Percentiles rank a stretch among this genome's conserved stretches.
Evolutionary conservation across 1,284 basidiomycete species (phyloP).

Genomic region (Boletellus deceptivus): DNA sequence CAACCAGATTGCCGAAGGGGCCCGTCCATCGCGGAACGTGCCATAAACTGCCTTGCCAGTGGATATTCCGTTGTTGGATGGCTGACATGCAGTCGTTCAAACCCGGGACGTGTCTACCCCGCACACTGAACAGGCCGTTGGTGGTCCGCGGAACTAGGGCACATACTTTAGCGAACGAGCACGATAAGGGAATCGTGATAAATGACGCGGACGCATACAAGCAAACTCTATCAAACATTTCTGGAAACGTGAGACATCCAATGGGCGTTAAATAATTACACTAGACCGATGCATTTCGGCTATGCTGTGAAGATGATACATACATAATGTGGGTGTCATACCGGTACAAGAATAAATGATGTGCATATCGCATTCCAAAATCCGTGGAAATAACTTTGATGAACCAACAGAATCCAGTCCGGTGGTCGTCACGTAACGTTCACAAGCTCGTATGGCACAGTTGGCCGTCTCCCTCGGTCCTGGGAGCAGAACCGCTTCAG

Average conservation of each 20-base stretch:
- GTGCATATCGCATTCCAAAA: slow-evolving; percentile 9
- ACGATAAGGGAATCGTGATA: not conserved
- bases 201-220: not conserved
- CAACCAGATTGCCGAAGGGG: not conserved
- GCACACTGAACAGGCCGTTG: not conserved
- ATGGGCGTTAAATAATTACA: not conserved
- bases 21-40: slow-evolving; percentile 6
- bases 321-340: slow-evolving; percentile 11
- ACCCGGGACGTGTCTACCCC: not conserved
- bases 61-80: not conserved
- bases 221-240: not conserved
- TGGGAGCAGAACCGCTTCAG: not conserved
- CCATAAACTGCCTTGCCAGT: not conserved
- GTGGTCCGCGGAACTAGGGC: slow-evolving; percentile 2
- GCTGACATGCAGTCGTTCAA: not conserved
- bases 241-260: not conserved
- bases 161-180: slow-evolving; percentile 1
- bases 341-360: slow-evolving; percentile 2
- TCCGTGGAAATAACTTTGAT: slow-evolving; percentile 5
- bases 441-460: not conserved
- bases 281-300: not conserved
- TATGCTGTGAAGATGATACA: slow-evolving; percentile 2
- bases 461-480: slow-evolving; percentile 2
- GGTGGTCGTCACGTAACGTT: not conserved
- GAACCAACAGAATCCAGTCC: slow-evolving; percentile 1